Base-by-base conservation (phyloP, 176 grass and related monocot genomes). In the Carex cristatella region DNA sequence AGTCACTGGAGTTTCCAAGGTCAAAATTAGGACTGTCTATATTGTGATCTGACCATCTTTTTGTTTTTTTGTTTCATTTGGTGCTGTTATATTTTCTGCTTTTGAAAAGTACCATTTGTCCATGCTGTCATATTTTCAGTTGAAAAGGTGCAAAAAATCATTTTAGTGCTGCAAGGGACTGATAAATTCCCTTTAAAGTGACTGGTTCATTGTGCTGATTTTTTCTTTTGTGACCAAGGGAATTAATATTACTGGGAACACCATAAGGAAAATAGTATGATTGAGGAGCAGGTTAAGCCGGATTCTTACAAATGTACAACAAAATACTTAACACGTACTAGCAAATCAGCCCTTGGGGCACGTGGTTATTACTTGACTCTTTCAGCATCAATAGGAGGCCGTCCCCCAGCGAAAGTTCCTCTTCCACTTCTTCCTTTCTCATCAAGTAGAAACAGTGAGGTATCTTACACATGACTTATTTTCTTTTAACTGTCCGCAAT, bases 321-420 rank as follows among this genome's bases (percentile, higher is more conserved):
- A 18, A 74, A 12, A 49, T 49, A 23, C 18, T 73, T 73, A 3
- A 3, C 28, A 27, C 1, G 3, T 30, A 28, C 46, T 19, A 12
- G 44, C n/a, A 75, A 27, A 28, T 51, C 46, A 6, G 4, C n/a
- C 46, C 44, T 75, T 28, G 15, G 14, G 15, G 13, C 66, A 54
- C n/a, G 70, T 70, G 5, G 19, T 85, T 51, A 44, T 28, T 51
- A 56, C 40, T 31, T 77, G 44, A 44, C 46, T n/a, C 15, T 30
- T 66, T 88, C 76, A 67, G 33, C 48, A 65, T 73, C 65, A 81
- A 68, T 79, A 89, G 92, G 89, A 56, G 66, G 85, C 81, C 59
- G 86, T 12, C 72, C 69, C 67, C 83, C 81, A 58, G 78, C 84
- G 44, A 91, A 91, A 85, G 87, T 90, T 61, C 89, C 89, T 76